Conservation (phyloP, 1,284 basidiomycete species). For the Ganoderma sinense region DNA sequence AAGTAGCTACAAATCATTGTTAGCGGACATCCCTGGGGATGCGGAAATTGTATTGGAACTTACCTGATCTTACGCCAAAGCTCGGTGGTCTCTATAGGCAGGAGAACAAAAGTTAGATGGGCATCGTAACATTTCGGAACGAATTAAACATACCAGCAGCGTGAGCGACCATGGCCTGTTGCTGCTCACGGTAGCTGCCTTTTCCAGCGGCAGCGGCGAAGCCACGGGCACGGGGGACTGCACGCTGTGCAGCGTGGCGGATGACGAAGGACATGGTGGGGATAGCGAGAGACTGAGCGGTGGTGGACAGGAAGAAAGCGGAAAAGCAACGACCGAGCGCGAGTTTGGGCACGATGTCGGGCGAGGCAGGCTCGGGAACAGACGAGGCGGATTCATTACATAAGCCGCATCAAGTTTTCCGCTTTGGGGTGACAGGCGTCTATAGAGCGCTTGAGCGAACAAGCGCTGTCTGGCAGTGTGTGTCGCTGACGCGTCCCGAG, state of each 20-base stretch:
- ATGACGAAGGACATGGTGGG: constrained; percentile 62
- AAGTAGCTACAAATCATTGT: constrained; percentile 60
- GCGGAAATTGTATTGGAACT: constrained; percentile 19
- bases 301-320: constrained; percentile 35
- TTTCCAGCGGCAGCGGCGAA: constrained; percentile 51
- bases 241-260: constrained; percentile 56
- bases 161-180: constrained; percentile 69
- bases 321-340: constrained; percentile 26
- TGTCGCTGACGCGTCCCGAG: constrained; percentile 37
- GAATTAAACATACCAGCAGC: constrained; percentile 59
- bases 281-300: constrained; percentile 14
- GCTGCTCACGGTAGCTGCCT: constrained; percentile 57
- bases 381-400: constrained; percentile 29
- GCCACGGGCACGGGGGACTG: constrained; percentile 47
- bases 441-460: neutral
- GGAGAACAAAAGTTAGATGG: neutral
- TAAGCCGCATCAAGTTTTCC: constrained; percentile 15
- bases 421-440: constrained; percentile 3
- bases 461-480: constrained; percentile 5
- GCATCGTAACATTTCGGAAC: constrained; percentile 15
- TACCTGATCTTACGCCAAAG: constrained; percentile 90
- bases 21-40: neutral
- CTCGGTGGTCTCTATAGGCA: constrained; percentile 67
- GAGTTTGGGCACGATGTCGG: constrained; percentile 34
- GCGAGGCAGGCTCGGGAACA: constrained; percentile 31